Percentiles rank a stretch among this genome's conserved stretches.
Evolutionary conservation across 2,329 filamentous ascomycete species (phyloP).

Genomic region (Dactylellina sp.): DNA sequence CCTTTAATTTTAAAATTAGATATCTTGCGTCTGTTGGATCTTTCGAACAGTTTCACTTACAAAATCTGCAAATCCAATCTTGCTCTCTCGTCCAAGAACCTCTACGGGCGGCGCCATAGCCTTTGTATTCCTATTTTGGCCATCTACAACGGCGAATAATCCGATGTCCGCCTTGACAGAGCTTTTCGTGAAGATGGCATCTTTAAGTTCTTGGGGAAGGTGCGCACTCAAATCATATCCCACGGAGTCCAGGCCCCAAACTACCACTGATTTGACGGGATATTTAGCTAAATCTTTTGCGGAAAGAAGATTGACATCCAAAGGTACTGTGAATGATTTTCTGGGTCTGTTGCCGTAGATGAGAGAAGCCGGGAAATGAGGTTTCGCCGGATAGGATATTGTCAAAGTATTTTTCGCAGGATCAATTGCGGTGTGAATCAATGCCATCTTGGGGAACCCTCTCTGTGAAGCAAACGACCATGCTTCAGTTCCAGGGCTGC

Average conservation of each 20-base stretch:
- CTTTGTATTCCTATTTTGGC: conserved; percentile 70
- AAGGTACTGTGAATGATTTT: conserved; percentile 75
- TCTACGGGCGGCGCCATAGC: conserved; percentile 72
- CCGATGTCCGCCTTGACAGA: conserved; percentile 66
- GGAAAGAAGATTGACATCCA: conserved; percentile 68
- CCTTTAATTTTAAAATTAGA: conserved; percentile 68
- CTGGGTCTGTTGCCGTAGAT: conserved; percentile 65
- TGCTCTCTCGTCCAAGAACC: conserved; percentile 73
- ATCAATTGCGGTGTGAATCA: conserved; percentile 72
- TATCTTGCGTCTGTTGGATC: not conserved
- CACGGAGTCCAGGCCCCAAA: conserved; percentile 72
- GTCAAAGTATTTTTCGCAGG: conserved; percentile 48
- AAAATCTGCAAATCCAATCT: conserved; percentile 77
- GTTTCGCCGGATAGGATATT: conserved; percentile 57
- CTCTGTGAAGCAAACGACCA: conserved; percentile 81
- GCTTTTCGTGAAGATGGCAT: conserved; percentile 51
- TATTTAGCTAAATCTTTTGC: conserved; percentile 72
- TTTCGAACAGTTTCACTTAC: conserved; percentile 64
- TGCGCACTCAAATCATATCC: conserved; percentile 66
- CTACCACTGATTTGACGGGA: conserved; percentile 71
- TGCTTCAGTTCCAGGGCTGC: conserved; percentile 63
- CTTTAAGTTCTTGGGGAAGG: conserved; percentile 61
- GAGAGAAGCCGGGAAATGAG: conserved; percentile 42
- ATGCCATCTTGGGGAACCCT: conserved; percentile 77
- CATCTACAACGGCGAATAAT: conserved; percentile 76